These are phyloP conservation scores for Dissophora globulifera DNA, from an alignment of 192 early-diverging fungal genomes.

Conservation along the genomic window DNA sequence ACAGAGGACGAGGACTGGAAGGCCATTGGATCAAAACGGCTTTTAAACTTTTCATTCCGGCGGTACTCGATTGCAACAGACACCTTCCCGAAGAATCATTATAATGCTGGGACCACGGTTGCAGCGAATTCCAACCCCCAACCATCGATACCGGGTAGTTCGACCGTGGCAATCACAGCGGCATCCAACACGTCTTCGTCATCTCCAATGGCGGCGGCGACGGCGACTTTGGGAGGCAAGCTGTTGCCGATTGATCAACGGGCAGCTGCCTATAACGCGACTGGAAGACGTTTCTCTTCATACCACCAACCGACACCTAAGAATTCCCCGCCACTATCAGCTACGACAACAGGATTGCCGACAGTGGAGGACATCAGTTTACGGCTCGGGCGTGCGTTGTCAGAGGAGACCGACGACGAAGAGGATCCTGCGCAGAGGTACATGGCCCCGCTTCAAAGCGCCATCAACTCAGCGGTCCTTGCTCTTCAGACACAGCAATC, in stretches of 20 bases:
- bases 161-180: constrained; percentile 7
- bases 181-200: constrained; percentile 5
- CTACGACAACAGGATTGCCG: constrained; percentile 22
- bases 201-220: constrained; percentile 12
- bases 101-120: constrained; percentile 33
- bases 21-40: constrained; percentile 45
- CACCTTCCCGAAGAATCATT: constrained; percentile 44
- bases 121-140: constrained; percentile 15
- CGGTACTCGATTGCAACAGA: constrained; percentile 54
- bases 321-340: constrained; percentile 49
- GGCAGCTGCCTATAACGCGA: constrained; percentile 14
- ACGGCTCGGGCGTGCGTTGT: constrained; percentile 23
- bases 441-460: constrained; percentile 37
- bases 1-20: constrained; percentile 58
- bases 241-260: constrained; percentile 32
- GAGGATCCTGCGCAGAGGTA: constrained; percentile 32
- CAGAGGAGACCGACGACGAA: constrained; percentile 48
- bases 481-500: constrained; percentile 33
- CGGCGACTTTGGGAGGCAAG: constrained; percentile 17
- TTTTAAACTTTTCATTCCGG: constrained; percentile 47
- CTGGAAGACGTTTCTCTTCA: constrained; percentile 42
- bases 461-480: constrained; percentile 30
- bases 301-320: constrained; percentile 53
- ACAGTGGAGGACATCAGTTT: constrained; percentile 24
- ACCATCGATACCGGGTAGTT: neutral